Evolutionary conservation across 192 early-diverging fungal genomes (phyloP).

Genomic region (Coemansia asiatica): DNA sequence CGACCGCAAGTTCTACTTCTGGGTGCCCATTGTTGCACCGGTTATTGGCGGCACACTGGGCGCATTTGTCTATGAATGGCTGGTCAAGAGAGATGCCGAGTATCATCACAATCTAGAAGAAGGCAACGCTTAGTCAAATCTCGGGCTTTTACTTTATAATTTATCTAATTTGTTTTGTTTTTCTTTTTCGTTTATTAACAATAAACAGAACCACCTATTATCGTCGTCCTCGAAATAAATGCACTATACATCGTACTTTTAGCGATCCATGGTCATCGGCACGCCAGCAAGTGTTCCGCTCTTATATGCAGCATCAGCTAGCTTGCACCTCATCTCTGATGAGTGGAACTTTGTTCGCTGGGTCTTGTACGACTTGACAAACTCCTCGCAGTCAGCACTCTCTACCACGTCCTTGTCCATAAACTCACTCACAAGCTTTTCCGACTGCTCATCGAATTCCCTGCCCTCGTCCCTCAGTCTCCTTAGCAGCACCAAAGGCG

Average conservation of each 20-base stretch:
- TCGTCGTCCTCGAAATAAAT: too few relatives aligned
- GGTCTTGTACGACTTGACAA: constrained; percentile 49
- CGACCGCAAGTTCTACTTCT: constrained; percentile 61
- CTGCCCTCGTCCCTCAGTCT: constrained; percentile 19
- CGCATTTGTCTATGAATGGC: constrained; percentile 58
- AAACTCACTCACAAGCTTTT: constrained; percentile 17
- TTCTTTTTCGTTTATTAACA: neutral
- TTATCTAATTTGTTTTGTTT: neutral
- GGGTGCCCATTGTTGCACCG: constrained; percentile 67
- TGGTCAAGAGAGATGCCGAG: constrained; percentile 50
- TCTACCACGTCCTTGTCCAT: constrained; percentile 17
- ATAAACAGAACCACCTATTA: neutral
- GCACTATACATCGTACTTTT: neutral
- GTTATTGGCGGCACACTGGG: constrained; percentile 58
- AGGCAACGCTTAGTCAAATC: neutral
- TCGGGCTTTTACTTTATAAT: too few relatives aligned
- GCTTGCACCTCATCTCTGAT: constrained; percentile 18
- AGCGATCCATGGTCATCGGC: constrained; percentile 45
- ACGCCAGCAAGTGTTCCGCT: constrained; percentile 40
- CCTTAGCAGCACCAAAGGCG: constrained; percentile 33
- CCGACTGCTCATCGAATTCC: constrained; percentile 31
- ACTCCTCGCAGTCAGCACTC: constrained; percentile 41
- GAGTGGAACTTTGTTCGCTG: constrained; percentile 32
- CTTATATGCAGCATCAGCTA: constrained; percentile 41
- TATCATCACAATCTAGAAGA: constrained; percentile 43